These are phyloP conservation scores for Candida endomychidarum DNA, from an alignment of 805 yeast genomes.

Conservation along the genomic window DNA sequence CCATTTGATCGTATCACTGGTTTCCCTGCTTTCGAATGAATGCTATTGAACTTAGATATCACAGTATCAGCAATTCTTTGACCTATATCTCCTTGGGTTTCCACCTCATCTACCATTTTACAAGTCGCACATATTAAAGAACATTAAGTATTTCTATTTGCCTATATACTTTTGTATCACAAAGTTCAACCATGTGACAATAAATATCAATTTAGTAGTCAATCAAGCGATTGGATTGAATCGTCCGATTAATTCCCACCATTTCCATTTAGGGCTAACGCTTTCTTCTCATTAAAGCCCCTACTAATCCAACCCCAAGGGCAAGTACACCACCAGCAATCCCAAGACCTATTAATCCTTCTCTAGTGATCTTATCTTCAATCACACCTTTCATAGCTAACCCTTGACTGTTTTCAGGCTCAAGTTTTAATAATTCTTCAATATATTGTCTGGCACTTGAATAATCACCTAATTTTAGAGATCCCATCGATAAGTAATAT, in stretches of 20 bases:
- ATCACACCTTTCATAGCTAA: slow-evolving; percentile 67
- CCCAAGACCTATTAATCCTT: slow-evolving; percentile 87
- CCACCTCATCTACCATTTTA: neutral
- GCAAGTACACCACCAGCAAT: slow-evolving; percentile 85
- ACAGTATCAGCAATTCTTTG: slow-evolving; percentile 27
- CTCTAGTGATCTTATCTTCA: slow-evolving; percentile 80
- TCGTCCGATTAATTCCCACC: no score
- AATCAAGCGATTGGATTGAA: no score
- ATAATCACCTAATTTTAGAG: slow-evolving; percentile 85
- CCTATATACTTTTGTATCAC: neutral
- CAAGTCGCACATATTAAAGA: neutral
- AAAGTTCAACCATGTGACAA: neutral
- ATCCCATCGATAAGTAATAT: slow-evolving; percentile 84
- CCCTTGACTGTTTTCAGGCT: slow-evolving; percentile 85
- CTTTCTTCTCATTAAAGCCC: slow-evolving; percentile 40
- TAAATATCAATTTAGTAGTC: neutral
- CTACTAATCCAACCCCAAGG: slow-evolving; percentile 66
- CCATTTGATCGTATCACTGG: slow-evolving; percentile 66
- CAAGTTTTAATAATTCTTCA: slow-evolving; percentile 71
- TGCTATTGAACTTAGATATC: slow-evolving; percentile 26
- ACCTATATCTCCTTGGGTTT: no score
- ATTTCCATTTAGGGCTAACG: no score
- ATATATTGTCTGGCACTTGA: slow-evolving; percentile 82
- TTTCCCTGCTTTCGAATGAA: slow-evolving; percentile 45
- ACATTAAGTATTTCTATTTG: slow-evolving; percentile 2